Evolutionary conservation across 495 filamentous ascomycete genomes (phyloP), one percentile per base, ranked within the genome.

Genomic region (Hypoxylon crocopeplum): DNA sequence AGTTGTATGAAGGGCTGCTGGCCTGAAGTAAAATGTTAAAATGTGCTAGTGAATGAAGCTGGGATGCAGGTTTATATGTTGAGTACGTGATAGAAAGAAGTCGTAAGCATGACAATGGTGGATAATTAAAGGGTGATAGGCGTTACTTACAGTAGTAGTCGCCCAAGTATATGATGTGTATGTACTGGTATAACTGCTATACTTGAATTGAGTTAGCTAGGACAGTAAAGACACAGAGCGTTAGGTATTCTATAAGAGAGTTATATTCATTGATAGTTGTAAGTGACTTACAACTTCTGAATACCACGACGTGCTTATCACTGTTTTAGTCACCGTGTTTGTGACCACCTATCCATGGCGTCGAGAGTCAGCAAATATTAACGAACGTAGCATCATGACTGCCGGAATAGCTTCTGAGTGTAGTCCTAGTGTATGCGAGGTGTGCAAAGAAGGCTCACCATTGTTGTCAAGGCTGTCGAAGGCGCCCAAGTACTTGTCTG

Each of bases 261-360:
- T n/a, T n/a, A n/a, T n/a, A n/a, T n/a, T n/a, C n/a, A n/a, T n/a
- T n/a, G n/a, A n/a, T 40, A 1, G 21, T 27, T 45, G 27, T 11
- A n/a, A 19, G 19, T 19, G 24, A 36, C 56, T 48, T 42, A 59
- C 56, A 6, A 22, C 16, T 2, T 52, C 19, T 0, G 44, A 41
- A 27, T 30, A 21, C 42, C 41, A 53, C 20, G 42, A 48, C 1
- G 48, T 53, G 17, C 19, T 48, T 41, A 54, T 30, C 19, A 60
- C 48, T 7, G 56, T 60, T 48, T 53, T 22, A 2, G 36, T 42
- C 2, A 60, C 42, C 3, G 56, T 60, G 25, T 48, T 40, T 16
- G 56, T 60, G 7, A 60, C 36, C 3, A 53, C 48, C 56, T 60
- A 20, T 24, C n/a, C n/a, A n/a, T 22, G 0, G 33, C 37, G 5